Base-by-base conservation (phyloP, 148 eudicot genomes). In the Spergularia bocconei region DNA sequence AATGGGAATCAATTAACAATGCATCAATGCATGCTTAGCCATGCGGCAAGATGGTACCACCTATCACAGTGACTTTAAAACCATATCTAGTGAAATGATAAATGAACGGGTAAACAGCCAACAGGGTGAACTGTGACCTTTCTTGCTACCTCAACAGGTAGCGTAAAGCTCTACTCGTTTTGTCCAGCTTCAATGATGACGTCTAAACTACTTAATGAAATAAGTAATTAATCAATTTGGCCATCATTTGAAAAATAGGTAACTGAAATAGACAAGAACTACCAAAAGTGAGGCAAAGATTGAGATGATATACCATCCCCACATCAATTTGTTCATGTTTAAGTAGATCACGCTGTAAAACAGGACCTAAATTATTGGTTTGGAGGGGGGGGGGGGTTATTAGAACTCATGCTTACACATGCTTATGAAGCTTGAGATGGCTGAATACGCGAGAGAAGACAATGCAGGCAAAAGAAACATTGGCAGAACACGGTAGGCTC, bases 401-500 rank as follows among this genome's bases (percentile, higher is more conserved):
- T 13, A 33, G 5, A 23, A 70, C 21, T 44, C n/a, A 56, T 48
- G 87, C 98, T 87, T 81, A 93, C 98, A 74, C 89, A 89, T 88
- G 83, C 72, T 88, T 36, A 81, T 80, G 76, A 85, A 81, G 84
- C 88, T 84, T 54, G 77, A 77, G 72, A 87, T 67, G 36, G 85
- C 88, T 54, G 90, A 83, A 72, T 90, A 89, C 74, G 79, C 76
- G 48, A 86, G 54, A 71, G 81, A 79, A 55, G 88, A 87, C 65
- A 91, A 72, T 57, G 75, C 90, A 61, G 98, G 98, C 82, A 91
- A 80, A 80, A 90, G 86, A 85, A 94, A 94, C 93, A 94, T 91
- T 13, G 98, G 98, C 74, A 91, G 79, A 75, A 94, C 91, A 15
- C 89, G 90, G 16, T 85, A 70, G 67, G 97, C 95, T 83, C 97